These are phyloP conservation scores for Oidium heveae DNA, from an alignment of 2,329 filamentous ascomycete genomes.

Conservation along the genomic window DNA sequence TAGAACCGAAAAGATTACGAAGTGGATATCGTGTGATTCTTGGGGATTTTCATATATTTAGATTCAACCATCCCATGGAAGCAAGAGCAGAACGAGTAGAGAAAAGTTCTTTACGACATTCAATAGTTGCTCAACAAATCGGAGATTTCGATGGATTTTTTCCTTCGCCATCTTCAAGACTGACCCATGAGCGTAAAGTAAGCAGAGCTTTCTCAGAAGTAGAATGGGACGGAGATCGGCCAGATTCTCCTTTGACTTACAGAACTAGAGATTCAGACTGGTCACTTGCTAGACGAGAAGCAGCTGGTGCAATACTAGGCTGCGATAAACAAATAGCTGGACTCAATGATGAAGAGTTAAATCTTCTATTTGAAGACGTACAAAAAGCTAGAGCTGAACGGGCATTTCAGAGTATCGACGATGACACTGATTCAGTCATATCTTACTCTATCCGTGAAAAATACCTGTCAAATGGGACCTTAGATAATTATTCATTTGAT, in stretches of 20 bases:
- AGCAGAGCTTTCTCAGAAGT: constrained; percentile 60
- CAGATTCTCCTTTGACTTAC: constrained; percentile 53
- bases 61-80: constrained; percentile 95
- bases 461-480: constrained; percentile 78
- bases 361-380: constrained; percentile 80
- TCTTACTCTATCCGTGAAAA: constrained; percentile 83
- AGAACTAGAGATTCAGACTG: constrained; percentile 69
- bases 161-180: constrained; percentile 34
- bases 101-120: constrained; percentile 67
- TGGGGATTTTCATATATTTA: constrained; percentile 94
- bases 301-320: constrained; percentile 72
- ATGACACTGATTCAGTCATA: constrained; percentile 70
- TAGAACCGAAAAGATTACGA: constrained; percentile 61
- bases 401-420: constrained; percentile 55
- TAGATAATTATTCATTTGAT: constrained; percentile 91
- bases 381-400: constrained; percentile 61
- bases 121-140: constrained; percentile 37
- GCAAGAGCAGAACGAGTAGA: constrained; percentile 79
- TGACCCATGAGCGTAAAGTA: constrained; percentile 52
- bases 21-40: constrained; percentile 89
- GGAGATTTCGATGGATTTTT: constrained; percentile 22
- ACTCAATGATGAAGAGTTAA: constrained; percentile 80
- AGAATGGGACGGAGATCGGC: constrained; percentile 43
- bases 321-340: constrained; percentile 77
- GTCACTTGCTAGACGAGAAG: constrained; percentile 79